Base-by-base conservation (phyloP, 2,329 filamentous ascomycete species). In the Aspergillus calidoustus region DNA sequence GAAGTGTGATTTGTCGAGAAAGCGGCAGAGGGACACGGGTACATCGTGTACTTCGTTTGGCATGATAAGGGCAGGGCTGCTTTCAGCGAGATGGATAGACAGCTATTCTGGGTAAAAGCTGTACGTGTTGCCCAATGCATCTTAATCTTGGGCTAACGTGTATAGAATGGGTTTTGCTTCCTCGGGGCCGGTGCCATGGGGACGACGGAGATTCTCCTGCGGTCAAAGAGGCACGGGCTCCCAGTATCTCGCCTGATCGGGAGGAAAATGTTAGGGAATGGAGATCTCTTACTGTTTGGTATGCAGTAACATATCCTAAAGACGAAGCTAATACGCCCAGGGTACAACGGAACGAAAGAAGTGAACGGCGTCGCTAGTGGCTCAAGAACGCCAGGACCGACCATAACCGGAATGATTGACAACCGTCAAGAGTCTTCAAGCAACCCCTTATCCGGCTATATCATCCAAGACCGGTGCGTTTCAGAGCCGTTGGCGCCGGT, bases 1-100 rank as follows among this genome's bases (percentile, higher is more conserved):
- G 87, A 91, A 71, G 88, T 90, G 2, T 80, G 85, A 49, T 85
- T 89, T 68, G 79, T 91, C 54, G 82, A 85, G 59, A 83, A 86
- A 70, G 59, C 81, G 82, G 47, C 78, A 78, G 69, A 44, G 13
- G 30, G 71, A 4, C 81, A 82, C 15, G 87, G 88, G 1, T 90
- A 89, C 71, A 78, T 88, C 22, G 77, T 90, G 30, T 89, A 84
- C 74, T 62, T 62, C 17, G 25, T 46, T 3, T 59, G 51, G 47
- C 52, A 49, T 19, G 25, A 47, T 17, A 50, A 43, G 5, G 60
- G 60, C 8, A 54, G 60, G 19, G 46, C 25, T 9, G 34, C 15
- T 5, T 59, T 62, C 13, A 15, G 13, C 3, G 48, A 55, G 8
- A 38, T 30, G 3, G 25, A 46, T 25, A 38, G n/a, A 13, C 55